Conservation (phyloP, 2,329 filamentous ascomycete species). For the Chalaropsis ovoidea region DNA sequence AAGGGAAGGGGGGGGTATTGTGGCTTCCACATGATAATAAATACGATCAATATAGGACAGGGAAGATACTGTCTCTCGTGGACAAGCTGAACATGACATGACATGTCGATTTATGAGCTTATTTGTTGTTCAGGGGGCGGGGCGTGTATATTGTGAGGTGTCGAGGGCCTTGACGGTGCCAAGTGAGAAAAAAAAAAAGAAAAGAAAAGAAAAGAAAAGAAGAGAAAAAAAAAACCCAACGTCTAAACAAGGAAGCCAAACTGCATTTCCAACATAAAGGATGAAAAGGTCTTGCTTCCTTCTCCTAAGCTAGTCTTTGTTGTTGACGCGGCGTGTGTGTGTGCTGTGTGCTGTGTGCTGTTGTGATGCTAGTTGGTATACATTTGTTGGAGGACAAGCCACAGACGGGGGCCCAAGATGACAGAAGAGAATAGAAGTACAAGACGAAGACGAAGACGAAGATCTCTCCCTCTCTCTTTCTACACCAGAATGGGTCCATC, state of each 20-base stretch:
- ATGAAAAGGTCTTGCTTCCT: not conserved
- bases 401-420: not conserved
- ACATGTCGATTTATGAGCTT: constrained; percentile 5
- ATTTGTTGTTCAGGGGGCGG: not conserved
- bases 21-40: not conserved
- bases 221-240: not conserved
- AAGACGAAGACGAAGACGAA: no score
- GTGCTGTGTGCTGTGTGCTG: no score
- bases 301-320: not conserved
- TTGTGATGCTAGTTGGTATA: no score
- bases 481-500: no score
- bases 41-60: not conserved
- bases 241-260: not conserved
- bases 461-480: no score
- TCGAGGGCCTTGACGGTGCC: not conserved
- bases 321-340: constrained; percentile 4
- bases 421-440: no score
- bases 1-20: not conserved
- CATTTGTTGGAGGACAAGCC: not conserved
- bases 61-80: not conserved
- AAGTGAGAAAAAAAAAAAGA: not conserved
- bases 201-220: not conserved
- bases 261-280: not conserved
- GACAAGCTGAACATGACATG: not conserved
- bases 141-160: not conserved